These are phyloP conservation scores for Solanum bulbocastanum DNA, from an alignment of 257 asterid genomes.

Conservation along the genomic window DNA sequence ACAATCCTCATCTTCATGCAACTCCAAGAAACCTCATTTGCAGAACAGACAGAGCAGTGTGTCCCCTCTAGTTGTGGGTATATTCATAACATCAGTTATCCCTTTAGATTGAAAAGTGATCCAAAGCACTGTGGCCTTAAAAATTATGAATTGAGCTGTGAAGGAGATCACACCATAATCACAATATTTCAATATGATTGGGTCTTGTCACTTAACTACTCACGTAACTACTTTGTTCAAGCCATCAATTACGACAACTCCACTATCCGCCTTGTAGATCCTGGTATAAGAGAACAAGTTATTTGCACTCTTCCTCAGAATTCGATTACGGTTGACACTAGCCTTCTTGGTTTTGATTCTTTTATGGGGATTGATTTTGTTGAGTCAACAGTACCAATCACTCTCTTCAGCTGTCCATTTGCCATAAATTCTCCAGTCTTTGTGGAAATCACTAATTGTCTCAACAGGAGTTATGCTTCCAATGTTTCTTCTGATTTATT, in stretches of 20 bases:
- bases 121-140: neutral
- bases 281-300: neutral
- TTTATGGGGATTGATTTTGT: rapidly evolving
- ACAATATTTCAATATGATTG: neutral
- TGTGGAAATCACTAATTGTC: neutral
- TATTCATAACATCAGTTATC: constrained; percentile 3
- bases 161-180: neutral
- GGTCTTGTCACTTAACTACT: neutral
- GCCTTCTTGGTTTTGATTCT: rapidly evolving
- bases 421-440: neutral
- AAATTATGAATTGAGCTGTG: neutral
- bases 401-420: constrained; percentile 17
- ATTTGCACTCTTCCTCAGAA: constrained; percentile 15
- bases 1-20: neutral
- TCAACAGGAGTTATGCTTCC: neutral
- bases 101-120: constrained; percentile 1
- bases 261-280: constrained; percentile 16
- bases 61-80: neutral
- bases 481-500: neutral
- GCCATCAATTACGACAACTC: constrained; percentile 14
- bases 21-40: neutral
- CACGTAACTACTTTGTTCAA: constrained; percentile 1
- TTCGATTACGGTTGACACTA: rapidly evolving
- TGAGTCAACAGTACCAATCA: neutral
- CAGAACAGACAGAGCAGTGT: neutral